Conservation (phyloP, 192 early-diverging fungal genomes). For the Lobosporangium transversale region DNA sequence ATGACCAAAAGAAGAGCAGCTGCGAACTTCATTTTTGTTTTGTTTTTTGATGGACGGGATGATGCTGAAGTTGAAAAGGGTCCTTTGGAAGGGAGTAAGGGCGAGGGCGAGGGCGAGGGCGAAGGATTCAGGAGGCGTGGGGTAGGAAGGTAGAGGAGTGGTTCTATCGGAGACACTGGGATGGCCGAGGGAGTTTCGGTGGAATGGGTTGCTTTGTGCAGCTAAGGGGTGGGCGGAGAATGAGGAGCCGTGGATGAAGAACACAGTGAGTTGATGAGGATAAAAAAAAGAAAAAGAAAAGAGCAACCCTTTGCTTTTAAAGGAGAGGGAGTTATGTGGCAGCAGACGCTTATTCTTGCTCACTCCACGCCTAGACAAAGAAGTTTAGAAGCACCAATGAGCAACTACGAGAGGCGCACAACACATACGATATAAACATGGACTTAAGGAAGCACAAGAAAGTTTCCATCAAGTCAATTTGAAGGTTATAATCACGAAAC, state of each 20-base stretch:
- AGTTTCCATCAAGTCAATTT: constrained; percentile 7
- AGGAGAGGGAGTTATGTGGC: no score
- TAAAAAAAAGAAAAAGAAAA: constrained; percentile 2
- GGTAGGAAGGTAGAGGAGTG: not conserved
- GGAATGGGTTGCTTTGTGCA: constrained; percentile 1
- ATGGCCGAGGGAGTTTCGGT: not conserved
- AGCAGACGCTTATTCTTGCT: no score
- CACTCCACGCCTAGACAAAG: no score
- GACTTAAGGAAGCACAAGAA: constrained; percentile 1
- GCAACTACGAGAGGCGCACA: not conserved
- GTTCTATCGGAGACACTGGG: no score
- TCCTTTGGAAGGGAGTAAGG: not conserved
- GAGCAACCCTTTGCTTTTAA: not conserved
- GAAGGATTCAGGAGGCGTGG: not conserved
- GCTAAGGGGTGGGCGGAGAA: not conserved
- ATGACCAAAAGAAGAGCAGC: constrained; percentile 25
- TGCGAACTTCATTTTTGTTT: constrained; percentile 42
- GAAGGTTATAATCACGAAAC: no score
- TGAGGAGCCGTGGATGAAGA: not conserved
- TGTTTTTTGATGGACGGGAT: not conserved
- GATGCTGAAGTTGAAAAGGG: not conserved
- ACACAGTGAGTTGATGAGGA: not conserved
- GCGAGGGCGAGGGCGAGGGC: not conserved
- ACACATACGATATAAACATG: not conserved
- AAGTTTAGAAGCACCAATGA: not conserved